phyloP scores from a whole-genome alignment of 2,329 filamentous ascomycete species.

The Cytospora chrysosperma region DNA sequence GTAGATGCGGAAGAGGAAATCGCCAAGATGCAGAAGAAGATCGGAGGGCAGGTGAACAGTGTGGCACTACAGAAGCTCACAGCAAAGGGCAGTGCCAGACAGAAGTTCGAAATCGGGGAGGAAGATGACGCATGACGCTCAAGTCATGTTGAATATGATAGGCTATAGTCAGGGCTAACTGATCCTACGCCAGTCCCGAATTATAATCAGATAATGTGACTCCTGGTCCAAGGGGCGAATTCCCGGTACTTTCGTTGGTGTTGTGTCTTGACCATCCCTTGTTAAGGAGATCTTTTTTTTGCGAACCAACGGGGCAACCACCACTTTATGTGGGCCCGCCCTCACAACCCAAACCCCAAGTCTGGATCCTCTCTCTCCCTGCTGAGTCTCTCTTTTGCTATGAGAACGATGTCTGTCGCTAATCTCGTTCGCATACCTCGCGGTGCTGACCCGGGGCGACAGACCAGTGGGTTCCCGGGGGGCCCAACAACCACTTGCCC shows the following conservation, averaged over 20 bases:
- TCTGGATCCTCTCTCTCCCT: conserved; percentile 15
- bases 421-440: conserved; percentile 44
- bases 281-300: conserved; percentile 18
- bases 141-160: conserved; percentile 17
- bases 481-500: not conserved
- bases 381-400: conserved; percentile 14
- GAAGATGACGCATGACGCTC: conserved; percentile 47
- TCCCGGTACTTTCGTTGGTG: conserved; percentile 12
- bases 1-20: conserved; percentile 95
- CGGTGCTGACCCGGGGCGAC: conserved; percentile 11
- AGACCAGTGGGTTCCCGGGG: conserved; percentile 17
- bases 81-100: conserved; percentile 58
- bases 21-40: conserved; percentile 94
- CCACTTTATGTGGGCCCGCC: conserved; percentile 12
- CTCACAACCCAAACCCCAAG: conserved; percentile 12
- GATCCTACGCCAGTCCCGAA: conserved; percentile 14
- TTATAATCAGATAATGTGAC: conserved; percentile 5
- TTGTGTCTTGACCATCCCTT: conserved; percentile 26
- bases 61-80: conserved; percentile 87
- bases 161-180: conserved; percentile 8
- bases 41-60: conserved; percentile 85
- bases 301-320: conserved; percentile 23
- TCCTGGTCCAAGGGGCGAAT: conserved; percentile 12
- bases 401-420: conserved; percentile 35
- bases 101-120: conserved; percentile 83